These are phyloP conservation scores for Hortaea werneckii DNA, from an alignment of 2,329 filamentous ascomycete species.

Conservation along the genomic window DNA sequence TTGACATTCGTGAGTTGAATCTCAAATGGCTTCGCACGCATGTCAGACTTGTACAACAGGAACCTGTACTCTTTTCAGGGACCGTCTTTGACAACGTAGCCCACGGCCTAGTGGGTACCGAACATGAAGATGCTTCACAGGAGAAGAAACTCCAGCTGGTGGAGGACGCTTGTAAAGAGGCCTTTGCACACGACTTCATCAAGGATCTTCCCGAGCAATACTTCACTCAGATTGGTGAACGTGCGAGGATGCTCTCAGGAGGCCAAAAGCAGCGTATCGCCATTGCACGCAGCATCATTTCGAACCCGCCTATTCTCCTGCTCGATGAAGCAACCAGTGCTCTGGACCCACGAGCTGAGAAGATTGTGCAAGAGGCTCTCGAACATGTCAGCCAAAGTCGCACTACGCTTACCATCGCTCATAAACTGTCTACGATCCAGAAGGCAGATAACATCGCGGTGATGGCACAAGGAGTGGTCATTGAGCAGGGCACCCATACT, in stretches of 20 bases:
- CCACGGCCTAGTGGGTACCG: constrained; percentile 29
- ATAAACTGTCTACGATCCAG: constrained; percentile 35
- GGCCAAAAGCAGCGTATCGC: constrained; percentile 27
- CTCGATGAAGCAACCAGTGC: constrained; percentile 30
- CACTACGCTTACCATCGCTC: constrained; percentile 33
- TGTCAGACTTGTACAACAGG: constrained; percentile 27
- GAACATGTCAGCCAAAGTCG: constrained; percentile 21
- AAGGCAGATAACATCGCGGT: constrained; percentile 38
- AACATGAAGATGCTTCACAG: constrained; percentile 18
- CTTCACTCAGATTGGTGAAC: constrained; percentile 25
- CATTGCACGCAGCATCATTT: constrained; percentile 28
- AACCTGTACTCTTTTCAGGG: constrained; percentile 26
- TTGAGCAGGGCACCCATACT: constrained; percentile 36
- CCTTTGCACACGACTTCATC: constrained; percentile 30
- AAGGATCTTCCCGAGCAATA: constrained; percentile 25
- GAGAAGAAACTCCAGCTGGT: constrained; percentile 24
- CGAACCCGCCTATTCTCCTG: constrained; percentile 25
- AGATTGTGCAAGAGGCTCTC: constrained; percentile 25
- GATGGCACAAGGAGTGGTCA: constrained; percentile 31
- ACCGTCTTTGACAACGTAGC: constrained; percentile 28
- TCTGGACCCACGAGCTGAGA: constrained; percentile 26
- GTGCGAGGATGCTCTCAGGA: constrained; percentile 25
- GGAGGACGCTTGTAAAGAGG: constrained; percentile 23
- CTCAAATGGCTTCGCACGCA: constrained; percentile 24
- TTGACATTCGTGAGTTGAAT: constrained; percentile 20